Base-by-base conservation (phyloP, 75 land plant species). In the Picea sitchensis region DNA sequence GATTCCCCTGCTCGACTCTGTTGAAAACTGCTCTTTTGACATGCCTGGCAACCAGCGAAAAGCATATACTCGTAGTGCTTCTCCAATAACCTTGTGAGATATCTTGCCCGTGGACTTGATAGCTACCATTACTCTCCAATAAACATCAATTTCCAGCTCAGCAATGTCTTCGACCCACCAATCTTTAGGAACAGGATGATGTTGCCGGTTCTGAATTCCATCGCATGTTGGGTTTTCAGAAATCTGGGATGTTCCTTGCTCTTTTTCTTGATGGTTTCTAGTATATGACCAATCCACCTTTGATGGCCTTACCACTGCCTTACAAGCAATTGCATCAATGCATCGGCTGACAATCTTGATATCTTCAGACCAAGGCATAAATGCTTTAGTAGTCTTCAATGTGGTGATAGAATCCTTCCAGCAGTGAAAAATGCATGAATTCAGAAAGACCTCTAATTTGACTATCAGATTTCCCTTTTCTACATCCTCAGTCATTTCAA, bases 161-260 rank as follows among this genome's bases (percentile, higher is more conserved):
- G 88, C 90, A 15, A 95, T 36, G 75, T 95, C 96, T 85, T 95
- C 98, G 34, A 93, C 83, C 98, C 98, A 95, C 98, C 98, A 95
- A 71, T 93, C 93, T 23, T 80, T 80, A 6, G 96, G 95, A 32
- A 88, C 93, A 26, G 80, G 80, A 14, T 79, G 74, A 20, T 21
- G 12, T 32, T 26, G 58, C 56, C 79, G 83, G 34, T 56, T 79
- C 47, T 68, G 80, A 61, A 82, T 75, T 34, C 83, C 83, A 77
- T 81, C 85, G 78, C 88, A 74, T 17, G 77, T 78, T 68, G 83
- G 79, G 76, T 82, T 80, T 62, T 76, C 61, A n/a, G 81, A 78
- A 80, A 77, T 86, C 65, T 87, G 84, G 32, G 82, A 82, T 57
- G 82, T 87, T 81, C 78, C 77, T 85, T 57, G 71, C 60, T 30